phyloP scores from a whole-genome alignment of 768 basidiomycete genomes.

The Mycena chlorophos region DNA sequence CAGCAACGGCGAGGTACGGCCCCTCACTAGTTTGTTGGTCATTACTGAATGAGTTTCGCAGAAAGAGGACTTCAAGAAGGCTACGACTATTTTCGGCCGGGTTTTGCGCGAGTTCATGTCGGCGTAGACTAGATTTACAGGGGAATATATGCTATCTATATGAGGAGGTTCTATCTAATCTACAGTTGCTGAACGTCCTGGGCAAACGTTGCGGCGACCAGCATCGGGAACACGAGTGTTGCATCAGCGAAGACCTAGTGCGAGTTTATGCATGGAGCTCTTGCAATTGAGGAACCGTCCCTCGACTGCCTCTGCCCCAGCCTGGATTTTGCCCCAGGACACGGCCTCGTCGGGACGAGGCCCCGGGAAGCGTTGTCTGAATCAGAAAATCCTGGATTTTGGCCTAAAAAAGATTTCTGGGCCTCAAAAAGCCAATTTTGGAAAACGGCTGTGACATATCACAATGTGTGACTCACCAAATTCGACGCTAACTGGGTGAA shows the following conservation, averaged over 20 bases:
- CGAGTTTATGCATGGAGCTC: conserved; percentile 16
- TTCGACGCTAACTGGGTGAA: too few relatives aligned
- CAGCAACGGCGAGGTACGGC: conserved; percentile 51
- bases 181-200: conserved; percentile 32
- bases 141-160: conserved; percentile 3
- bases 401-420: too few relatives aligned
- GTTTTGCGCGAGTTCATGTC: conserved; percentile 47
- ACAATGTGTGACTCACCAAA: too few relatives aligned
- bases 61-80: conserved; percentile 47
- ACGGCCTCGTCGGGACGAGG: conserved; percentile 95
- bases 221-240: conserved; percentile 90
- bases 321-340: conserved; percentile 97
- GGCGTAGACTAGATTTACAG: conserved; percentile 10
- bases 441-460: too few relatives aligned
- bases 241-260: conserved; percentile 88
- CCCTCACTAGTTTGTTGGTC: background rate
- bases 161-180: too few relatives aligned
- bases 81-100: conserved; percentile 44
- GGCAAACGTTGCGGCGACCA: conserved; percentile 94
- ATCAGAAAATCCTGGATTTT: too few relatives aligned
- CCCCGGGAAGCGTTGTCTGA: too few relatives aligned
- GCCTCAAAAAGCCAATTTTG: too few relatives aligned
- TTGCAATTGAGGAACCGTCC: conserved; percentile 36
- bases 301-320: conserved; percentile 81
- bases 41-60: conserved; percentile 11